phyloP scores from a whole-genome alignment of 108 stramenopile genomes.

The Pseudonitzschia pungens region DNA sequence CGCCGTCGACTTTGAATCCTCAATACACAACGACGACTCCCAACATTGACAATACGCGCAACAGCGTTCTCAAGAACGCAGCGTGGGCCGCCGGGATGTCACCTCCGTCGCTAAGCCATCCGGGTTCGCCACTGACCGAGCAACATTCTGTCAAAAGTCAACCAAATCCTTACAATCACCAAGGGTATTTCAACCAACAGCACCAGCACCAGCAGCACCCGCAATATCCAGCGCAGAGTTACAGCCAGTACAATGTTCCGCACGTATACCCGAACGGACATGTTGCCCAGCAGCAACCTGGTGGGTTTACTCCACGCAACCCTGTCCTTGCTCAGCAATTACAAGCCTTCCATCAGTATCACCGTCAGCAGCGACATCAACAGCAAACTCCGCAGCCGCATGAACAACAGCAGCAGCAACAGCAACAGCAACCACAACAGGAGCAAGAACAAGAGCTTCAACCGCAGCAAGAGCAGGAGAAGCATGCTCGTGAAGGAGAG shows the following conservation, averaged over 20 bases:
- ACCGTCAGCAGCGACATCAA: slow-evolving; percentile 2
- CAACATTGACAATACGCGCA: not conserved
- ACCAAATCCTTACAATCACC: not conserved
- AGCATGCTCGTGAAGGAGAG: too few species aligned
- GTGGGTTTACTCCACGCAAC: not conserved
- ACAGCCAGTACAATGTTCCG: slow-evolving; percentile 4
- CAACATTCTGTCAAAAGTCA: not conserved
- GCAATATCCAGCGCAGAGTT: not conserved
- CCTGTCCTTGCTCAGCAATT: slow-evolving; percentile 15
- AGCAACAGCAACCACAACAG: not conserved
- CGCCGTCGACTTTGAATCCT: not conserved
- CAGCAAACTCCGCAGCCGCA: not conserved
- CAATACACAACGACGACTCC: not conserved
- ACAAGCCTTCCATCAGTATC: slow-evolving; percentile 7
- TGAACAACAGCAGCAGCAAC: not conserved
- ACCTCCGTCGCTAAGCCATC: slow-evolving; percentile 3
- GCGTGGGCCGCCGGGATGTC: not conserved
- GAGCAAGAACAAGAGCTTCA: too few species aligned
- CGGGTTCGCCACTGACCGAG: not conserved
- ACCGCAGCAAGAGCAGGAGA: too few species aligned
- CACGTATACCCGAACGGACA: not conserved
- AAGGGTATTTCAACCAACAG: not conserved
- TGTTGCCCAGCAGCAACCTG: not conserved
- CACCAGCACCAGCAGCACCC: slow-evolving; percentile 3
- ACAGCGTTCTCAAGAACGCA: not conserved